Evolutionary conservation across 2,329 filamentous ascomycete species (phyloP), one percentile per base, ranked within the genome.

Genomic region (Sporothrix variecibatus): DNA sequence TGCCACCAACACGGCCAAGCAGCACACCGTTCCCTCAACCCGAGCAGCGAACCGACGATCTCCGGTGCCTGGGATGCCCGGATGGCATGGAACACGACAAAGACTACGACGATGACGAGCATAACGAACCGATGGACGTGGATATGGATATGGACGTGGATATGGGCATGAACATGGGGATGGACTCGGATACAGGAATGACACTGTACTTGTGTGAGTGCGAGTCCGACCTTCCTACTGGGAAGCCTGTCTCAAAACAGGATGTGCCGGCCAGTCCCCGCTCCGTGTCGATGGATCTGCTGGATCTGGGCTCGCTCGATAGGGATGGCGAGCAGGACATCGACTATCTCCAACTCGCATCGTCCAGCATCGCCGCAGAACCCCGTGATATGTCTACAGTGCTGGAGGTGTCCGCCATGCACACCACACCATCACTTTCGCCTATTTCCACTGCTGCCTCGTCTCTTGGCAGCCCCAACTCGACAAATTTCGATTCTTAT

Each of bases 11-110:
- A 6, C 85, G 88, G 71, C 88, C 88, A 23, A 90, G 87, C 79
- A 90, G 88, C 81, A 90, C 88, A 1, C 88, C 88, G 0, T 90
- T 90, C 73, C 87, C 87, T 3, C 86, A 88, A 74, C 86, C 85
- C 69, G 87, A 89, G 69, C 84, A 85, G 72, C 84, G 86, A 38
- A 83, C 81, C 73, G 81, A 82, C 34, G 84, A 84, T 53, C 81
- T 86, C 56, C 81, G 82, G 64, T 85, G 82, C 72, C 77, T 83
- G 73, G 81, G 81, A 43, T 84, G 81, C 73, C 82, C 83, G n/a
- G 62, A 28, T 12, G 73, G 68, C 58, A 64, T 31, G 51, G 38
- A 40, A 15, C 60, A 69, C 38, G 43, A 43, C 7, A 49, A 7
- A n/a, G 60, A 43, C 31, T 12, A 46, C 4, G 38, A n/a, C n/a